Base-by-base conservation (phyloP, 805 yeast species). In the Candida michaelii region DNA sequence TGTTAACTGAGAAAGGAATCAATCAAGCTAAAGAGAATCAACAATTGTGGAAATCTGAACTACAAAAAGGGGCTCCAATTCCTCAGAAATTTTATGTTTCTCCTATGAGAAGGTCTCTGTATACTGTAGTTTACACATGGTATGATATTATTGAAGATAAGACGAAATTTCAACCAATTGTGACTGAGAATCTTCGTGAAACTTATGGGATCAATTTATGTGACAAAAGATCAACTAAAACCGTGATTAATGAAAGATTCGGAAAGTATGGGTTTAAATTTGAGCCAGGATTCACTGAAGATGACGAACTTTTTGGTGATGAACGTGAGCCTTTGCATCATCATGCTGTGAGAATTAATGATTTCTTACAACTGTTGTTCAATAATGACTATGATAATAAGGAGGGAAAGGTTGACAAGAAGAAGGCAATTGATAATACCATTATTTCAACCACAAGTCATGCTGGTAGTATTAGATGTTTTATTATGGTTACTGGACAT, bases 51-150 rank as follows among this genome's bases (percentile, higher is more conserved):
- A 46, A 53, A 32, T 46, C 53, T 5, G 75, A 81, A 50, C 50
- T 77, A 5, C 49, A 43, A 6, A 55, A 61, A n/a, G 75, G 80
- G 2, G 77, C 78, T 3, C 79, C 83, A 4, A 48, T 77, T n/a
- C 88, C 88, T 0, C 58, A 70, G 16, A 66, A 62, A 32, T 79
- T 76, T 48, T 83, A 74, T 56, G 71, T 74, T 21, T 80, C 85
- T 1, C 88, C 89, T 0, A 72, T 83, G 61, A 79, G 83, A 36
- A 68, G 89, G 52, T 77, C 85, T 16, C 63, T 76, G n/a, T 73
- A 73, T 51, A 83, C 89, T 0, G 65, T 76, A 47, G 63, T 67
- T 5, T 58, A 69, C 34, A 80, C 87, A 1, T 76, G 80, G 75
- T 58, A 65, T 9, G 76, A 66, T 21, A 58, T 69, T 4, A 48